Conservation (phyloP, 208 protist genomes). For the Angomonas deanei region DNA sequence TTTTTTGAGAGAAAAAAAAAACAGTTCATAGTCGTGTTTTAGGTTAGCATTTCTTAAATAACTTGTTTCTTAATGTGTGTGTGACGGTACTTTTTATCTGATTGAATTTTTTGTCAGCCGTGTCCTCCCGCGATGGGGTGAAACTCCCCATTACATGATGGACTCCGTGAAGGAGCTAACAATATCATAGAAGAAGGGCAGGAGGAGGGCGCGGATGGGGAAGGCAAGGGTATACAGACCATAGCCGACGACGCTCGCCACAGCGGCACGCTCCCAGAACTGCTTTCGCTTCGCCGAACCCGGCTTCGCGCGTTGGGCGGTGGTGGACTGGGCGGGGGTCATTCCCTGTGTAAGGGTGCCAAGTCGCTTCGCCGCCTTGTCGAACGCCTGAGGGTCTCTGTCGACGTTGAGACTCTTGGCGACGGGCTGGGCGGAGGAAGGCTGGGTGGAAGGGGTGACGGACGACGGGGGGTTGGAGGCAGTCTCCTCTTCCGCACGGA, state of each 20-base stretch:
- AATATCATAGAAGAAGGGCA: slow-evolving; percentile 63
- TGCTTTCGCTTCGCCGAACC: slow-evolving; percentile 29
- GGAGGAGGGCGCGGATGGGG: slow-evolving; percentile 66
- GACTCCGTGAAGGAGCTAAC: slow-evolving; percentile 50
- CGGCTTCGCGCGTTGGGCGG: slow-evolving; percentile 22
- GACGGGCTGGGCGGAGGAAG: neutral
- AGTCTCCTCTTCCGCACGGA: slow-evolving; percentile 22
- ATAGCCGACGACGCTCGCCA: slow-evolving; percentile 46
- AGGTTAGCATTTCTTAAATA: slow-evolving; percentile 4
- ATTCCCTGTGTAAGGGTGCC: slow-evolving; percentile 30
- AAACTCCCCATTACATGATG: too few species aligned
- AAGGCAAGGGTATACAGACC: slow-evolving; percentile 71
- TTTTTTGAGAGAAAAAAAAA: neutral
- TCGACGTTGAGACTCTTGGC: neutral
- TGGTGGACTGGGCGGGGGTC: slow-evolving; percentile 2
- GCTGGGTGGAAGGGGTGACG: too few species aligned
- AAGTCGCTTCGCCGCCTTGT: slow-evolving; percentile 24
- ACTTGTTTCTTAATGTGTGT: neutral
- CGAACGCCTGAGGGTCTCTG: neutral
- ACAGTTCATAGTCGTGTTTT: slow-evolving; percentile 4
- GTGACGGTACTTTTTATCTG: neutral
- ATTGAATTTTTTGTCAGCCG: too few species aligned
- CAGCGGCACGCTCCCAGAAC: slow-evolving; percentile 76
- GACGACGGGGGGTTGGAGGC: neutral
- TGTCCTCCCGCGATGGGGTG: too few species aligned